A percentile compares a stretch with the other conserved stretches of the same genome.
These are phyloP conservation scores for Cyathus striatus DNA, from an alignment of 768 basidiomycete species.

Conservation along the genomic window DNA sequence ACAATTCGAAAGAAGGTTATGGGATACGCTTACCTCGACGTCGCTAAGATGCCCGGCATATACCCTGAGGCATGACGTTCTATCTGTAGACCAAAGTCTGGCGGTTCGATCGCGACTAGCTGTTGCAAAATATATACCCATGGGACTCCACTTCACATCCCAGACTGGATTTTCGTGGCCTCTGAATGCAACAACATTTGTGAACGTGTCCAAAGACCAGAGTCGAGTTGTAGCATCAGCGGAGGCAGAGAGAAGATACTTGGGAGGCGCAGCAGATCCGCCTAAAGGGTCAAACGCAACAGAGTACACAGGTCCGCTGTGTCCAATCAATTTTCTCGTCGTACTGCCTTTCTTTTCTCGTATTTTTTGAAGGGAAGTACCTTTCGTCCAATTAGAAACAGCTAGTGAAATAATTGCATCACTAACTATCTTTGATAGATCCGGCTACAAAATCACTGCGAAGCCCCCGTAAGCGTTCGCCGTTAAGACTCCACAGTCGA, in stretches of 20 bases:
- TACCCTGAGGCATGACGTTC: slow-evolving; percentile 78
- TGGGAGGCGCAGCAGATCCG: slow-evolving; percentile 83
- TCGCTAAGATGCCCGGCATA: slow-evolving; percentile 97
- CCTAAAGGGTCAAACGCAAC: slow-evolving; percentile 89
- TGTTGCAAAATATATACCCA: slow-evolving; percentile 98
- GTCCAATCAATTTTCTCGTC: slow-evolving; percentile 94
- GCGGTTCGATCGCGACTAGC: slow-evolving; percentile 93
- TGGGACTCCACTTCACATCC: slow-evolving; percentile 99
- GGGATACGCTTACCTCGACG: slow-evolving; percentile 73
- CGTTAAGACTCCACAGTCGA: slow-evolving; percentile 91
- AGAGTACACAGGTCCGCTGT: slow-evolving; percentile 95
- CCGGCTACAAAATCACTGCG: slow-evolving; percentile 70
- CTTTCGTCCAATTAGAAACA: slow-evolving; percentile 25
- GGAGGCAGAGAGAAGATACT: slow-evolving; percentile 85
- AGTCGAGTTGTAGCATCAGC: slow-evolving; percentile 87
- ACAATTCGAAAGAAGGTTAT: slow-evolving; percentile 2
- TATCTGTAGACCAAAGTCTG: slow-evolving; percentile 92
- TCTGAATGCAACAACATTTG: slow-evolving; percentile 89
- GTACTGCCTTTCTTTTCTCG: slow-evolving; percentile 78
- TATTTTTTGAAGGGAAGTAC: slow-evolving; percentile 54
- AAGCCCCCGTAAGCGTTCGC: slow-evolving; percentile 76
- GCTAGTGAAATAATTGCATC: not conserved
- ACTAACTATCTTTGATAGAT: slow-evolving; percentile 67
- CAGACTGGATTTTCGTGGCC: slow-evolving; percentile 97
- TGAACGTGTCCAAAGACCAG: slow-evolving; percentile 95